Evolutionary conservation across 2,329 filamentous ascomycete genomes (phyloP).

Genomic region (Phaeoacremonium minimum): DNA sequence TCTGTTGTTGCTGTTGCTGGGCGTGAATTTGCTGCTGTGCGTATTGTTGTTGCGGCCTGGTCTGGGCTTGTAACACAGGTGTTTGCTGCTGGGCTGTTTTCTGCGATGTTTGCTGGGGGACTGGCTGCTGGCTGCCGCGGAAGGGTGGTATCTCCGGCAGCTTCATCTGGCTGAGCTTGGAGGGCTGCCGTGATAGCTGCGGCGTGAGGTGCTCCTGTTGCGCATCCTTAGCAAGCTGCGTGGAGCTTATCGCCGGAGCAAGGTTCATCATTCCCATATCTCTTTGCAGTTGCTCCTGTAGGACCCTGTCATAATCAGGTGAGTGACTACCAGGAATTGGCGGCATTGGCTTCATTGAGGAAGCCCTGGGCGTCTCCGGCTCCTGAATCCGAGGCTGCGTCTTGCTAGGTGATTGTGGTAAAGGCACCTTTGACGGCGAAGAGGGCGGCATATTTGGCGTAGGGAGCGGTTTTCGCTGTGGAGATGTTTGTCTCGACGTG

Average conservation of each 20-base stretch:
- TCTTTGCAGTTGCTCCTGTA: slow-evolving; percentile 60
- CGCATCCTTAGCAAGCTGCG: slow-evolving; percentile 6
- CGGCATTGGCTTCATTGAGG: slow-evolving; percentile 41
- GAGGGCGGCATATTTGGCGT: slow-evolving; percentile 21
- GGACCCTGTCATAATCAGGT: slow-evolving; percentile 54
- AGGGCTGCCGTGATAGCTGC: slow-evolving; percentile 26
- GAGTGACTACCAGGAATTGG: slow-evolving; percentile 43
- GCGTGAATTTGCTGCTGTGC: slow-evolving; percentile 17
- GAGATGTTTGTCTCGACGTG: slow-evolving; percentile 54
- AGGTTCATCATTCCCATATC: slow-evolving; percentile 57
- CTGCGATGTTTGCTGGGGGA: slow-evolving; percentile 15
- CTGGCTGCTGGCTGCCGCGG: slow-evolving; percentile 30
- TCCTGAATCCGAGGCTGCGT: slow-evolving; percentile 21
- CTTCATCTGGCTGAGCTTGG: slow-evolving; percentile 34
- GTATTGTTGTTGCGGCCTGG: slow-evolving; percentile 16
- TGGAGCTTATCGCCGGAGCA: slow-evolving; percentile 22
- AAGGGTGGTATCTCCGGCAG: slow-evolving; percentile 54
- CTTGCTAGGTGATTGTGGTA: slow-evolving; percentile 57
- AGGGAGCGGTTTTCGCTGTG: slow-evolving; percentile 52
- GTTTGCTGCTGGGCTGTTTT: slow-evolving; percentile 13
- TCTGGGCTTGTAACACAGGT: slow-evolving; percentile 11
- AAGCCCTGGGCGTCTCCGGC: slow-evolving; percentile 40
- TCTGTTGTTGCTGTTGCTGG: slow-evolving; percentile 6
- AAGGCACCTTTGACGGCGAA: slow-evolving; percentile 57
- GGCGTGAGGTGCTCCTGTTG: slow-evolving; percentile 19